Evolutionary conservation across 1,284 basidiomycete species (phyloP), one percentile per base, ranked within the genome.

Genomic region (Xerocomus cyaneibrunnescens): DNA sequence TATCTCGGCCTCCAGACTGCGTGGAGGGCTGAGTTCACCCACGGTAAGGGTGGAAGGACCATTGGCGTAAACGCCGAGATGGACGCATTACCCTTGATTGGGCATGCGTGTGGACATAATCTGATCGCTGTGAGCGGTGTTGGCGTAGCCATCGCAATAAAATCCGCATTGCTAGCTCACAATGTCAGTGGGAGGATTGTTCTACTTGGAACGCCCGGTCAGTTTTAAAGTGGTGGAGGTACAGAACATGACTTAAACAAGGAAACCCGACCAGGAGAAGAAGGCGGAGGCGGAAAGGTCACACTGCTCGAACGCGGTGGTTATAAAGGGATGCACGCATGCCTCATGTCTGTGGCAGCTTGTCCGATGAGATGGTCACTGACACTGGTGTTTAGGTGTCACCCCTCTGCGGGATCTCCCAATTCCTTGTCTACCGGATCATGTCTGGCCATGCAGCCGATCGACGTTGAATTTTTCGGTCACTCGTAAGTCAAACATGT

Each of bases 101-200:
- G 85, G 5, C 84, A 93, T 67, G 92, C 87, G 0, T 94, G 92
- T 62, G 91, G 91, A 0, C 90, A 94, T 65, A 93, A 93, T 66
- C 76, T 94, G 50, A 94, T 94, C 52, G 90, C 90, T 28, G 83
- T 89, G 51, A 79, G 83, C 46, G 92, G 92, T 23, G 81, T 92
- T 21, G 92, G 85, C 12, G 80, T 89, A 14, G 85, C 91, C 8
- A 69, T 92, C 45, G 86, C 84, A 6, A 73, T 90, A 47, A 87
- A 85, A 61, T 76, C 78, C 27, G 85, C 85, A 7, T 68, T 94
- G 61, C 71, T 82, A 64, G 74, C 80, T 51, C 80, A 85, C 60
- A 69, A 84, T 58, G 75, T 90, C 34, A 62, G 84, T 2, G 93
- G 91, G 2, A 88, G 77, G 48, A 76, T 95, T 14, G 73, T 93